Evolutionary conservation across 2,329 filamentous ascomycete genomes (phyloP).

Genomic region (Hortaea werneckii): DNA sequence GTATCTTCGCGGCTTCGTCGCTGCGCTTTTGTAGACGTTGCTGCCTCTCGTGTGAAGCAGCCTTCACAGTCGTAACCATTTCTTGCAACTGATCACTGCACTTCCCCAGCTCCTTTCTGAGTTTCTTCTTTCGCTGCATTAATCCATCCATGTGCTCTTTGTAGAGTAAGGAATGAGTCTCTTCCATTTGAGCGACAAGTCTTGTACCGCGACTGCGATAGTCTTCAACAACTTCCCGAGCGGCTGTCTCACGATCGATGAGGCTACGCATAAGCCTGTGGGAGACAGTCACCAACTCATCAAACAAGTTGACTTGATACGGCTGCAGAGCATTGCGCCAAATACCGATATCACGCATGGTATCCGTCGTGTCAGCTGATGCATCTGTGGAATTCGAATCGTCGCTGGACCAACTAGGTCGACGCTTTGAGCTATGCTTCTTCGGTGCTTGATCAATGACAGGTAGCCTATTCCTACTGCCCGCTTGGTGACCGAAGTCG

Average conservation of each 20-base stretch:
- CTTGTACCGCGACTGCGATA: constrained; percentile 35
- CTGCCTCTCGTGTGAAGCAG: constrained; percentile 2
- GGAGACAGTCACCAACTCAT: constrained; percentile 30
- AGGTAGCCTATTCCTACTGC: not conserved
- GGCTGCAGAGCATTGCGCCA: constrained; percentile 31
- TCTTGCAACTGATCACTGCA: constrained; percentile 10
- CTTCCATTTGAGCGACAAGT: constrained; percentile 34
- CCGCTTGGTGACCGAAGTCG: not conserved
- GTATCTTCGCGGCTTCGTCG: too few relatives aligned
- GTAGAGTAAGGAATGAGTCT: constrained; percentile 31
- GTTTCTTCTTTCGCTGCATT: constrained; percentile 14
- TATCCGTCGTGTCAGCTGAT: not conserved
- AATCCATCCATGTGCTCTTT: constrained; percentile 13
- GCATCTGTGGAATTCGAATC: not conserved
- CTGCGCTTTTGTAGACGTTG: too few relatives aligned
- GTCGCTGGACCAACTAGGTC: not conserved
- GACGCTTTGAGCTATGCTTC: not conserved
- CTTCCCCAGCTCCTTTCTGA: constrained; percentile 4
- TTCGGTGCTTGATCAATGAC: not conserved
- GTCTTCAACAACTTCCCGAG: constrained; percentile 33
- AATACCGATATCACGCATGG: constrained; percentile 21
- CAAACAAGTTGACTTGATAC: constrained; percentile 30
- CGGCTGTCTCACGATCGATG: constrained; percentile 36
- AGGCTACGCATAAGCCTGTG: constrained; percentile 37
- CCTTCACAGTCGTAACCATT: constrained; percentile 4